Evolutionary conservation across 805 yeast species (phyloP), one percentile per base, ranked within the genome.

Genomic region (Metschnikowia vanudenii): DNA sequence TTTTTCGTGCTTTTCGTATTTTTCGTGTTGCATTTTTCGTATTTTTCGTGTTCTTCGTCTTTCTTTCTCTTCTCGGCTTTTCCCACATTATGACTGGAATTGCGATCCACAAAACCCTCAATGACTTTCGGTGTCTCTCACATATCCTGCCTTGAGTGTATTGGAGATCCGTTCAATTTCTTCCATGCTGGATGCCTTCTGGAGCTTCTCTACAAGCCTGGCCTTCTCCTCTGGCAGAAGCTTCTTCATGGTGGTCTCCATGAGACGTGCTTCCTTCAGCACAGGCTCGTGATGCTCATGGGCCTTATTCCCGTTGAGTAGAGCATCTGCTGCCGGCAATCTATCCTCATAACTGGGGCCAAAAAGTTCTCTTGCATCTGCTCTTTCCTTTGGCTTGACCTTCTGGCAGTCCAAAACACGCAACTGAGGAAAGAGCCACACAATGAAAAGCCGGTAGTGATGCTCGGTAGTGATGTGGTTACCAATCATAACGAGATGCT

Each of bases 141-240:
- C 43, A 38, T 50, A 46, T 2, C 58, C 58, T 30, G 43, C 32
- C 34, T 49, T 49, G 20, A 55, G 40, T 12, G 48, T 47, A 13
- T 18, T 11, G 60, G 88, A 95, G 19, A 90, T 77, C 41, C 79
- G 68, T 47, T 83, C 86, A 6, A 90, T 86, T 52, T 91, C 97
- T 5, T 78, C 86, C 47, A 91, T 60, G 42, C 82, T 80, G 3
- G 81, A 74, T 1, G 97, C 96, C 28, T 66, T 69, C 43, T 74
- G 72, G 46, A 91, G 68, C 51, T 80, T 75, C 35, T 69, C 59
- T 51, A 82, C 73, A 40, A 91, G 64, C 38, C 67, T 64, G 12
- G 64, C 62, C 46, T 72, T 76, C 32, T 84, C 89, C 30, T 75
- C 80, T 0, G 71, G 76, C 1, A 82, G 70, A 55, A 88, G 69